Evolutionary conservation across 2,329 filamentous ascomycete genomes (phyloP), one percentile per base, ranked within the genome.

Genomic region (Fusarium sp.): DNA sequence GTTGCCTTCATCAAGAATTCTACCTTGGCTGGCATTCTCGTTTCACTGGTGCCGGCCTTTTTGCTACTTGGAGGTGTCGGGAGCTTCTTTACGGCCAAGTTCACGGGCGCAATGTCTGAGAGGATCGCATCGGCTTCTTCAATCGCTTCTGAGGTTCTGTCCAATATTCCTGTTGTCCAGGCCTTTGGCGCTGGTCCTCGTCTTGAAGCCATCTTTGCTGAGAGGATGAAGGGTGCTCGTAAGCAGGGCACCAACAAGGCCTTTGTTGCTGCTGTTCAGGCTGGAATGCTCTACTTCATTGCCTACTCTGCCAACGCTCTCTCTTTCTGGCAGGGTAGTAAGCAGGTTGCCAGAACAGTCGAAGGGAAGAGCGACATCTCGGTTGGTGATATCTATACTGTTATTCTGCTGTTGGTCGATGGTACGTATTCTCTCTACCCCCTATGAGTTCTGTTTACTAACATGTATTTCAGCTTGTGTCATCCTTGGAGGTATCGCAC

Each of bases 251-350:
- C 87, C 64, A 86, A 86, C 67, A 91, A 90, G 74, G 84, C 86
- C 0, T 77, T 84, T 1, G 82, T 84, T 1, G 82, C 85, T 25
- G 90, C 85, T 4, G 76, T 86, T 0, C 87, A 90, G 73, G 83
- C 87, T 7, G 89, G 89, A 9, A 76, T 86, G 14, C 79, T 91
- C 6, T 91, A 90, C 74, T 91, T 91, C 67, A 86, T 91, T 68
- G 87, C 88, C 4, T 91, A 90, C 68, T 84, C 87, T 2, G 88
- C 87, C 6, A 91, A 91, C 74, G 88, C 87, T 1, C 80, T 91
- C 13, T 87, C 89, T 0, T 91, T 90, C 73, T 91, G 88, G 87
- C 85, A 90, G 75, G 89, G 89, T 51, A 89, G 86, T 67, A 82
- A 80, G 34, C 83, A 83, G 56, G 83, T 84, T 69, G 80, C 80